phyloP scores from a whole-genome alignment of 1,284 basidiomycete genomes.

The Moesziomyces globuligerus region DNA sequence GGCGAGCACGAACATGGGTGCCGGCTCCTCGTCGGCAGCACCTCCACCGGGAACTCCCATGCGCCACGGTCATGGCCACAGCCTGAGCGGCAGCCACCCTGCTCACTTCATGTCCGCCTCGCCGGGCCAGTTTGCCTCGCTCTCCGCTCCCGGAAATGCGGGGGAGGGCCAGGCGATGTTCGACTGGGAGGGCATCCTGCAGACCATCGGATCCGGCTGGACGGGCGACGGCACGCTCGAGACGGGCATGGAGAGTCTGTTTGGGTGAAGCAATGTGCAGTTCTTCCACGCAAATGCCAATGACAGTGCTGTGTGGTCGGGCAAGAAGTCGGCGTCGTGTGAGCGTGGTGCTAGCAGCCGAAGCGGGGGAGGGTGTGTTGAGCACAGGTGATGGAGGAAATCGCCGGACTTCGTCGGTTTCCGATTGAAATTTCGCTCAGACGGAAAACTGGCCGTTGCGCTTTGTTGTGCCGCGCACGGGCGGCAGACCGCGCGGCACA shows the following conservation, averaged over 20 bases:
- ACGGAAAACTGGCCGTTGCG: background rate
- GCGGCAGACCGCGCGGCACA: no score
- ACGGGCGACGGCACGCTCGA: conserved; percentile 44
- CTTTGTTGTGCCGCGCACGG: background rate
- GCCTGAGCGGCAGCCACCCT: conserved; percentile 7
- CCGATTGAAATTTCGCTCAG: conserved; percentile 1
- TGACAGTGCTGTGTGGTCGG: background rate
- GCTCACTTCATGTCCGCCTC: conserved; percentile 22
- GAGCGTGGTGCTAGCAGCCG: background rate
- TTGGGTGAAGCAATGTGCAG: conserved; percentile 12
- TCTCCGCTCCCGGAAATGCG: conserved; percentile 4
- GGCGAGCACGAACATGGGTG: background rate
- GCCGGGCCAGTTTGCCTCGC: conserved; percentile 13
- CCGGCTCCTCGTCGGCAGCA: conserved; percentile 1
- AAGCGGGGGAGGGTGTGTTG: background rate
- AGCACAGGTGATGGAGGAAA: background rate
- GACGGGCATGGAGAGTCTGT: conserved; percentile 44
- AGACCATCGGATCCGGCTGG: conserved; percentile 47
- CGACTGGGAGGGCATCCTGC: conserved; percentile 48
- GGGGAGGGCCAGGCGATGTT: conserved; percentile 32
- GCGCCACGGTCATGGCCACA: conserved; percentile 17
- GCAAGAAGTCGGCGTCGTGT: conserved; percentile 8
- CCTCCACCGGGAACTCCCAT: conserved; percentile 1
- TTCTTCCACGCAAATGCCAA: background rate
- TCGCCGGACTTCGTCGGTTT: conserved; percentile 20